Percentiles rank a stretch among this genome's conserved stretches.
Conservation (phyloP, 169 alveolate species). For the Plasmodium knowlesi region DNA sequence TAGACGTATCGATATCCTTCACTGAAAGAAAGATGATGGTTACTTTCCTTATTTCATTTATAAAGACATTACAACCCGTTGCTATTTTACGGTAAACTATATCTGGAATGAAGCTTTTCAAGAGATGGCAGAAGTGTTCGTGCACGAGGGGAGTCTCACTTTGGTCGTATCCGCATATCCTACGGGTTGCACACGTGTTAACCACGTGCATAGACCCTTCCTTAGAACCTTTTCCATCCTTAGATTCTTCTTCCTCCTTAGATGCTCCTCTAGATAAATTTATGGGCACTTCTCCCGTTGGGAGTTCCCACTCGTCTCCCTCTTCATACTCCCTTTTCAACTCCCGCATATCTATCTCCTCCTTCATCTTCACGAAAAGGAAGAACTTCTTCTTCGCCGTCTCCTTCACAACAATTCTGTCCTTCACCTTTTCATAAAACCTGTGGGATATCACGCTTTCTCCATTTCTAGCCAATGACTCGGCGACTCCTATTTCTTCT, state of each 20-base stretch:
- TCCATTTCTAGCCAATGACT: constrained; percentile 85
- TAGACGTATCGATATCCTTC: constrained; percentile 80
- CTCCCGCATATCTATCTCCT: constrained; percentile 25
- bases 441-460: constrained; percentile 83
- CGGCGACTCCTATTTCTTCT: constrained; percentile 85
- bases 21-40: constrained; percentile 86
- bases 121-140: constrained; percentile 73
- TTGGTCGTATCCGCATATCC: not conserved
- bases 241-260: not conserved
- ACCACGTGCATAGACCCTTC: not conserved
- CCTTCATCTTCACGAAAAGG: not conserved
- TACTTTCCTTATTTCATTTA: constrained; percentile 86
- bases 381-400: constrained; percentile 22
- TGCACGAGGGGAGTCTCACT: not conserved
- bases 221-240: not conserved
- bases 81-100: constrained; percentile 81
- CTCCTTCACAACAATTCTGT: constrained; percentile 6
- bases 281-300: not conserved
- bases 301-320: not conserved
- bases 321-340: constrained; percentile 2
- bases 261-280: not conserved
- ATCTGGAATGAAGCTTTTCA: constrained; percentile 84
- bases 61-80: constrained; percentile 82
- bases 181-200: not conserved
- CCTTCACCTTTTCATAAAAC: constrained; percentile 69